These are phyloP conservation scores for Crithidia thermophila DNA, from an alignment of 208 protist species.

Conservation along the genomic window DNA sequence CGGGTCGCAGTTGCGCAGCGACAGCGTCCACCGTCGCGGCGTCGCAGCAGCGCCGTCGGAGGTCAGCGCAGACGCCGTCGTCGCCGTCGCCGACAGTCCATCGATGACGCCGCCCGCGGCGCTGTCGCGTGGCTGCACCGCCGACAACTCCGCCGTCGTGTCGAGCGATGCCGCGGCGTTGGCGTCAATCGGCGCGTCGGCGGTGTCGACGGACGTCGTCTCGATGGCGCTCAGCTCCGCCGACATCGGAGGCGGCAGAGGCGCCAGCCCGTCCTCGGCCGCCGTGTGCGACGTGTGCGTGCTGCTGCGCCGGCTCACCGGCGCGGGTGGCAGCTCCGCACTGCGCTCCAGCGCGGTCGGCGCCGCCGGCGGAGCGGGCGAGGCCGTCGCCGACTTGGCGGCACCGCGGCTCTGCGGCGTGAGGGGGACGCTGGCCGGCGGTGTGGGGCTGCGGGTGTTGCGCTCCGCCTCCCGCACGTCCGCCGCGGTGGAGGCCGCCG, in stretches of 20 bases:
- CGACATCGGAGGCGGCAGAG: not conserved
- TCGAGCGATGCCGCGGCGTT: not conserved
- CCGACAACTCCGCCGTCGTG: not conserved
- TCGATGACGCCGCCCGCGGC: not conserved
- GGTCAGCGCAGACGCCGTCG: not conserved
- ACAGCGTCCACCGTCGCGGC: conserved; percentile 43
- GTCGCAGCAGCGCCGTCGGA: conserved; percentile 1
- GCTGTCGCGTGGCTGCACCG: not conserved
- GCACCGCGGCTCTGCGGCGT: not conserved
- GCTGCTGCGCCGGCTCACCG: conserved; percentile 3
- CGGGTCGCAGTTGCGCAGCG: conserved; percentile 64
- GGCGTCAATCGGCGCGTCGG: not conserved
- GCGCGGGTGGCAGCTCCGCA: not conserved
- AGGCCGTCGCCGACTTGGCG: not conserved
- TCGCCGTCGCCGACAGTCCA: not conserved
- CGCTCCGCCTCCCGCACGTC: not conserved
- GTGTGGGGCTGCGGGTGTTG: not conserved
- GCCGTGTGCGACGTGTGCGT: not conserved
- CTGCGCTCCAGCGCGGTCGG: not conserved
- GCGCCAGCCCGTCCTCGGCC: not conserved
- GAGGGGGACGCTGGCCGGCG: not conserved
- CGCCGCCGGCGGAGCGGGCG: not conserved
- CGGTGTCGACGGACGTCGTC: not conserved
- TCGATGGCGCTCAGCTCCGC: not conserved
- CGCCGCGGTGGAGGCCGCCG: not conserved